Base-by-base conservation (phyloP, 148 eudicot genomes). In the Vaccinium darrowii region DNA sequence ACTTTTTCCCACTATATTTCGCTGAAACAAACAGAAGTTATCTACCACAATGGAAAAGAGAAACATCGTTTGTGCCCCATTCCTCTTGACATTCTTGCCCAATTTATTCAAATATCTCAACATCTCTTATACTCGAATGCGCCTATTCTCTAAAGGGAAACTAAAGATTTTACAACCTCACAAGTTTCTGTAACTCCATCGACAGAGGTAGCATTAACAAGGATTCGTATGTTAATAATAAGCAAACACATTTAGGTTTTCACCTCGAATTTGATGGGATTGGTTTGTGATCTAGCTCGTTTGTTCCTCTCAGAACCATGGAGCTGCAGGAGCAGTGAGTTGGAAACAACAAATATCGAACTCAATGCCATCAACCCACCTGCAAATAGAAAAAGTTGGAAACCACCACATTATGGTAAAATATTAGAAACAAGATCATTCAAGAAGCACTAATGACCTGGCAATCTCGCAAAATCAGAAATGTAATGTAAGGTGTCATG, bases 311-410 rank as follows among this genome's bases (percentile, higher is more conserved):
- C 89, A 83, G 89, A 84, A 58, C 90, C 93, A 84, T 94, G 97
- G 82, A 94, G 91, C 84, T 94, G 97, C 84, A 96, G 91, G 50
- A 94, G 92, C 78, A 94, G 93, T 6, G 98, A 93, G 89, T 96
- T 94, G 84, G 86, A 84, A 84, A 96, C 99, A 50, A 96, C 99
- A 85, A 96, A 92, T 79, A 93, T 90, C 23, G 99, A 96, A 86
- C 99, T 94, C 87, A 93, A 57, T 84, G 99, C 98, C 99, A 96
- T 94, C 86, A 96, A 85, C 51, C 99, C 97, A 85, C 98, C 99
- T 93, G 92, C 71, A 47, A 87, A 80, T 79, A 79, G 5, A 9
- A 8, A n/a, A 60, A 21, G 10, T 43, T 43, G 0, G n/a, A 60
- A 60, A 65, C 10, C 36, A 43, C 11, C 52, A 51, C 81, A 33